Evolutionary conservation across 306 rosid genomes (phyloP), one percentile per base, ranked within the genome.

Genomic region (Acacia confusa): DNA sequence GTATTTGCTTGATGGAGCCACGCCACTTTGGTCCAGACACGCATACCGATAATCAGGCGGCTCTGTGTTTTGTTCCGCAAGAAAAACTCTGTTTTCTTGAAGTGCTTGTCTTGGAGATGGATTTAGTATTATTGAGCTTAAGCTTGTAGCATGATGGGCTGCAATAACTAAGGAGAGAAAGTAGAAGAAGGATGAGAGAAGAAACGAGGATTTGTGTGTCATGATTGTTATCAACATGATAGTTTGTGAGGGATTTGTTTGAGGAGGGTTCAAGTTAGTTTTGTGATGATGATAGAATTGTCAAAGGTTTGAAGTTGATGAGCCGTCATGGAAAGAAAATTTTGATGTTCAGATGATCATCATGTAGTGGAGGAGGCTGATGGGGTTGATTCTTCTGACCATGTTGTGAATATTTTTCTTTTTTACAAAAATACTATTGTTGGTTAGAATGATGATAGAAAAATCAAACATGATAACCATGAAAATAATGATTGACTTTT

Each of bases 21-120:
- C 8, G 13, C 83, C 64, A 65, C 81, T 72, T 72, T 83, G 85
- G 25, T 86, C 89, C 64, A 83, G 77, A 83, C 89, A 86, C 41
- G 85, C 84, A 72, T 83, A 80, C 44, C 89, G 79, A 68, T 86
- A 83, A 66, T 83, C 83, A 66, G 77, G 85, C 45, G 61, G 70
- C 64, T 55, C 70, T 47, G 67, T n/a, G 71, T 79, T 82, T 57
- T 86, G 80, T 2, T 63, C 27, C 28, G 74, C 14, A 36, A 70
- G 17, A 41, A 22, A 58, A 34, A 25, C 9, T 0, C 34, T 28
- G 30, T 3, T 58, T 58, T 1, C 66, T 60, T 60, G 32, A 11
- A 25, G 17, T 60, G 34, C 12, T 61, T 0, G 67, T 27, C 36
- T 13, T 3, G 36, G 36, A 61, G 36, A 28, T 25, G 66, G 14